Conservation (phyloP, 192 early-diverging fungal genomes). For the Tieghemiomyces parasiticus region DNA sequence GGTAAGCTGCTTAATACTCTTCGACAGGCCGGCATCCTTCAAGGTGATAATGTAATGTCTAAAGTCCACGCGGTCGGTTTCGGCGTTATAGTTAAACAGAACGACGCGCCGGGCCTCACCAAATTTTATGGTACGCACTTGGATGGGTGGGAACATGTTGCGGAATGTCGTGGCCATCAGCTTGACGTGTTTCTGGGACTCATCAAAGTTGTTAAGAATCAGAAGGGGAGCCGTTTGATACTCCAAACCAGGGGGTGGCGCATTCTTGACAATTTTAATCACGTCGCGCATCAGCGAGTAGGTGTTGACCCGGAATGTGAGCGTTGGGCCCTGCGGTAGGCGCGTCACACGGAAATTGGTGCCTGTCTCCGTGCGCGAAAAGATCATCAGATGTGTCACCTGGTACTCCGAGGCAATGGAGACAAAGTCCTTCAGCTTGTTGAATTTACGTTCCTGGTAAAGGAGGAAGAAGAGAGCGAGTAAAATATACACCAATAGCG, state of each 20-base stretch:
- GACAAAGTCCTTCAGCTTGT: slow-evolving; percentile 89
- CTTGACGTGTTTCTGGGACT: slow-evolving; percentile 51
- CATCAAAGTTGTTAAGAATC: slow-evolving; percentile 33
- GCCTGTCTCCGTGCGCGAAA: slow-evolving; percentile 67
- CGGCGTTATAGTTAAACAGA: slow-evolving; percentile 77
- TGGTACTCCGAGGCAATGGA: slow-evolving; percentile 67
- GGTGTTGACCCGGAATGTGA: slow-evolving; percentile 66
- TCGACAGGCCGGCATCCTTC: slow-evolving; percentile 76
- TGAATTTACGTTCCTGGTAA: slow-evolving; percentile 85
- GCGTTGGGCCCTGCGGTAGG: slow-evolving; percentile 84
- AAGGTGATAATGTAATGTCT: slow-evolving; percentile 87
- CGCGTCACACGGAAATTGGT: slow-evolving; percentile 75
- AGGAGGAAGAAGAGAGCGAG: no score
- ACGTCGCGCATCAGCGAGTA: slow-evolving; percentile 81
- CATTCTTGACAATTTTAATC: slow-evolving; percentile 52
- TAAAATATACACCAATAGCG: no score
- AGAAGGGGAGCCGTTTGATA: slow-evolving; percentile 67
- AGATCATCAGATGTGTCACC: slow-evolving; percentile 79
- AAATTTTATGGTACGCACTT: slow-evolving; percentile 88
- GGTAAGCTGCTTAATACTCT: slow-evolving; percentile 75
- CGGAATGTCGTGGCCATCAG: slow-evolving; percentile 91
- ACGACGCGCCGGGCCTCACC: slow-evolving; percentile 80
- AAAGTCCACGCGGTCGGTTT: slow-evolving; percentile 73
- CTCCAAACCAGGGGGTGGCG: slow-evolving; percentile 61
- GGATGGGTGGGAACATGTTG: slow-evolving; percentile 93